Evolutionary conservation across 75 land plant species (phyloP).

Genomic region (Cunninghamia lanceolata): DNA sequence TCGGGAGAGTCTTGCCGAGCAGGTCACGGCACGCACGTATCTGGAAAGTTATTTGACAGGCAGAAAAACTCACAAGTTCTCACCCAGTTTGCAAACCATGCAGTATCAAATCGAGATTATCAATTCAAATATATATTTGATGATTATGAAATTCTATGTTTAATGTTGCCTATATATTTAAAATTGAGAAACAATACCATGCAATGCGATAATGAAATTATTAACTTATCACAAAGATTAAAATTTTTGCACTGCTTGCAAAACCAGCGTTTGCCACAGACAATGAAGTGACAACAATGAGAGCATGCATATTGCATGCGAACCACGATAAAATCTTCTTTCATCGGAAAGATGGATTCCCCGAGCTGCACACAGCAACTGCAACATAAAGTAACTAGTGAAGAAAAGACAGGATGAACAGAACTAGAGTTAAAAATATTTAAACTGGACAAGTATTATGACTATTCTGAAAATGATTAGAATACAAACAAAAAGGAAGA

Average conservation of each 20-base stretch:
- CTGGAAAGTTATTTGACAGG: not conserved
- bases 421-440: not conserved
- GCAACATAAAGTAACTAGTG: not conserved
- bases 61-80: not conserved
- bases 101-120: not conserved
- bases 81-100: no score
- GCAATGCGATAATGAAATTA: not conserved
- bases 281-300: slow-evolving; percentile 46
- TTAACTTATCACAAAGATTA: slow-evolving; percentile 37
- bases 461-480: not conserved
- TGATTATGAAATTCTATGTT: not conserved
- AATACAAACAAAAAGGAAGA: slow-evolving; percentile 22
- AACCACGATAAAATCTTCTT: slow-evolving; percentile 60
- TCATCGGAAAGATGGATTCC: slow-evolving; percentile 47
- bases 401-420: not conserved
- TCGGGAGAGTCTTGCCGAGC: not conserved
- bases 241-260: slow-evolving; percentile 50
- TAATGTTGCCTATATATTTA: not conserved
- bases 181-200: not conserved
- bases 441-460: not conserved
- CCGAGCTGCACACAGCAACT: slow-evolving; percentile 53
- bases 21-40: no score
- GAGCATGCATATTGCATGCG: slow-evolving; percentile 52
- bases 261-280: slow-evolving; percentile 42
- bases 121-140: not conserved